Percentiles rank a stretch among this genome's conserved stretches.
Evolutionary conservation across 2,329 filamentous ascomycete species (phyloP).

Genomic region (Claviceps digitariae): DNA sequence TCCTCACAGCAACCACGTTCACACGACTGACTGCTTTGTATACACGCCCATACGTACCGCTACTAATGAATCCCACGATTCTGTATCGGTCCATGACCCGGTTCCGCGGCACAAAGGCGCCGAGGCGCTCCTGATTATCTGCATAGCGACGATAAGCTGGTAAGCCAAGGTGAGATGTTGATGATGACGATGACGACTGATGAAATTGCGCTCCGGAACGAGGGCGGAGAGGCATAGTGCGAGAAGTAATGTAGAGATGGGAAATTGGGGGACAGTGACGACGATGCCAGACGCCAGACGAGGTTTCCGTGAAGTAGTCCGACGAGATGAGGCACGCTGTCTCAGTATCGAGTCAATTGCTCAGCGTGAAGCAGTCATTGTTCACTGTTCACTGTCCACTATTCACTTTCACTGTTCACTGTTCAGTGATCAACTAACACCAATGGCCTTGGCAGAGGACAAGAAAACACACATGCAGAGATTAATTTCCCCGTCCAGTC

Average conservation of each 20-base stretch:
- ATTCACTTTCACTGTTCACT: not conserved
- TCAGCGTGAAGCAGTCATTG: not conserved
- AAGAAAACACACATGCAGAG: not conserved
- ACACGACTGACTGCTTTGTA: slow-evolving; percentile 77
- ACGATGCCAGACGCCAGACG: not conserved
- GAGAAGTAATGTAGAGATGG: not conserved
- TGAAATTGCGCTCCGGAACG: slow-evolving; percentile 15
- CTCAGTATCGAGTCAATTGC: not conserved
- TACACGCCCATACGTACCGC: slow-evolving; percentile 92
- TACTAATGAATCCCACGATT: slow-evolving; percentile 96
- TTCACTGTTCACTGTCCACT: not conserved
- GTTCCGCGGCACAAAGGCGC: slow-evolving; percentile 60
- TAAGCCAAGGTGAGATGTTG: slow-evolving; percentile 7
- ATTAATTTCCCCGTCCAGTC: not conserved
- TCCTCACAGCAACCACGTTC: slow-evolving; percentile 2
- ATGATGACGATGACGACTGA: slow-evolving; percentile 11
- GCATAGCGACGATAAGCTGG: slow-evolving; percentile 22
- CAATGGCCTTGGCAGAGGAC: not conserved
- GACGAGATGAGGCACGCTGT: too few species aligned
- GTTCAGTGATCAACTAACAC: not conserved
- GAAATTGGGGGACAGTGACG: not conserved
- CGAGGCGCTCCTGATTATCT: slow-evolving; percentile 41
- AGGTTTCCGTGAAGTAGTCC: not conserved
- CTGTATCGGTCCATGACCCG: slow-evolving; percentile 88
- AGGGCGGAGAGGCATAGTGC: slow-evolving; percentile 21